Evolutionary conservation across 2,329 filamentous ascomycete species (phyloP).

Genomic region (Blastomyces gilchristii): DNA sequence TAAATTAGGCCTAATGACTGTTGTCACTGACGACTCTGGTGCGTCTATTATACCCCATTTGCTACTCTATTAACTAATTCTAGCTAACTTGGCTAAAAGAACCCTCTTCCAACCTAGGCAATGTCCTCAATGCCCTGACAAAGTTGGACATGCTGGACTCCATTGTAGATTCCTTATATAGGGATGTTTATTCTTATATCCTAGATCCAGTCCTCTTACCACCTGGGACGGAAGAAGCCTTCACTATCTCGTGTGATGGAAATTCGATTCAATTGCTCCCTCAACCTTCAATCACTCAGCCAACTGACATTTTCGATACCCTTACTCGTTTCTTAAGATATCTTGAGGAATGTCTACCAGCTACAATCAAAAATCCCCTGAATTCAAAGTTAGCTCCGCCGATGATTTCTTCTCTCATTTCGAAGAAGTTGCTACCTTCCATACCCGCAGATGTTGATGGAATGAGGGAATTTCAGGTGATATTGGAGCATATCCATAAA

Average conservation of each 20-base stretch:
- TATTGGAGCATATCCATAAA: constrained; percentile 52
- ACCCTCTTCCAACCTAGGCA: constrained; percentile 9
- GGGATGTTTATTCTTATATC: constrained; percentile 24
- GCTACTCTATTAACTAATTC: neutral
- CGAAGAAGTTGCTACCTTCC: constrained; percentile 62
- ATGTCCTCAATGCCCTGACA: constrained; percentile 18
- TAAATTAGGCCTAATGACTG: constrained; percentile 44
- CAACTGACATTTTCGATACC: constrained; percentile 34
- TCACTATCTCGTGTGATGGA: constrained; percentile 22
- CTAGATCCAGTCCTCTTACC: constrained; percentile 27
- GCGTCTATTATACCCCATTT: constrained; percentile 14
- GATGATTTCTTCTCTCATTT: constrained; percentile 58
- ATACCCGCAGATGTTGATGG: constrained; percentile 66
- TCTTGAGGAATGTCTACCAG: constrained; percentile 42
- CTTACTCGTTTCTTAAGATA: constrained; percentile 41
- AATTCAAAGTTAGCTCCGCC: constrained; percentile 60
- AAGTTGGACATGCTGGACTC: constrained; percentile 25
- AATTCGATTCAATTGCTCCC: constrained; percentile 22
- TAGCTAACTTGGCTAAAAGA: constrained; percentile 13
- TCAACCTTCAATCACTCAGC: constrained; percentile 20
- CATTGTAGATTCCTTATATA: constrained; percentile 26
- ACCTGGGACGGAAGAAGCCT: constrained; percentile 20
- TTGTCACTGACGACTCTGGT: constrained; percentile 47
- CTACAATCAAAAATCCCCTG: constrained; percentile 43
- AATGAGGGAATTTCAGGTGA: constrained; percentile 59